Percentiles rank a stretch among this genome's conserved stretches.
Conservation (phyloP, 768 basidiomycete genomes). For the Mycena chlorophos region DNA sequence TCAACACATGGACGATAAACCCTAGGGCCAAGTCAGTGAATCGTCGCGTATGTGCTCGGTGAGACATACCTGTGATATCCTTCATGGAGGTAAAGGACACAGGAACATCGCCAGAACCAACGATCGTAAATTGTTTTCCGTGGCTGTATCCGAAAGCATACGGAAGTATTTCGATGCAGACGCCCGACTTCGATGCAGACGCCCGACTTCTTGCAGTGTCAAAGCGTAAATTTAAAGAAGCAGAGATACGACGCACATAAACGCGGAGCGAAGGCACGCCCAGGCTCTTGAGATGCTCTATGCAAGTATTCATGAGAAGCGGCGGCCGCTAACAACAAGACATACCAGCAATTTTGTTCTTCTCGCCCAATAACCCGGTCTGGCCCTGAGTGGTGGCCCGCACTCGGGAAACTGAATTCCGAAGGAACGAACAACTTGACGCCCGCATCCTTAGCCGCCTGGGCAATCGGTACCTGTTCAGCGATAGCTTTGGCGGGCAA, state of each 20-base stretch:
- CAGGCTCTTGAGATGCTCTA: constrained; percentile 32
- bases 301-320: neutral
- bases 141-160: constrained; percentile 29
- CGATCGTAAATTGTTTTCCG: constrained; percentile 31
- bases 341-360: constrained; percentile 33
- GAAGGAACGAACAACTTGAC: constrained; percentile 42
- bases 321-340: neutral
- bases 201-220: no score
- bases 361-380: constrained; percentile 23
- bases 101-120: constrained; percentile 31
- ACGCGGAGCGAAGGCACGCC: constrained; percentile 32
- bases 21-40: constrained; percentile 23
- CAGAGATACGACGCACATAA: constrained; percentile 27
- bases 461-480: constrained; percentile 30
- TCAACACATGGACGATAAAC: constrained; percentile 37
- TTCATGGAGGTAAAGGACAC: constrained; percentile 32
- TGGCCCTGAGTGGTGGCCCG: constrained; percentile 32
- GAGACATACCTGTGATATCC: constrained; percentile 36
- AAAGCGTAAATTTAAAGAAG: neutral
- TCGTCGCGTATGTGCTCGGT: neutral
- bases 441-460: constrained; percentile 37
- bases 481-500: constrained; percentile 26
- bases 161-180: constrained; percentile 32
- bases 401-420: constrained; percentile 38
- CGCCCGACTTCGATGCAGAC: constrained; percentile 28